Conservation (phyloP, 306 rosid species). For the Citrullus colocynthis region DNA sequence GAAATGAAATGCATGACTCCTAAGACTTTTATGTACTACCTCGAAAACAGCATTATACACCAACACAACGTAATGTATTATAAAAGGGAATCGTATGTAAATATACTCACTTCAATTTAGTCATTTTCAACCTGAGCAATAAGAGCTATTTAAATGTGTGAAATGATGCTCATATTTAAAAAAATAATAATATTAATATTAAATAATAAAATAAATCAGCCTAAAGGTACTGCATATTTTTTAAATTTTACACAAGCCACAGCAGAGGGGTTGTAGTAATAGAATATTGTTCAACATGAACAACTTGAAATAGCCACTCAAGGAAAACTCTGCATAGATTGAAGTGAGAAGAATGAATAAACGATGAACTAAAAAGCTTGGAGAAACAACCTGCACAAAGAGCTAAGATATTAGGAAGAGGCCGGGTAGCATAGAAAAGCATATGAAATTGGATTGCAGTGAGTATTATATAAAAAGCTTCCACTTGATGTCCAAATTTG, state of each 20-base stretch:
- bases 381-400: conserved; percentile 51
- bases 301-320: background rate
- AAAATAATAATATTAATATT: too few species aligned
- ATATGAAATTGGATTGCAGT: conserved; percentile 76
- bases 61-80: background rate
- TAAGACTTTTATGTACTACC: background rate
- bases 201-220: background rate
- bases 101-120: background rate
- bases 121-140: background rate
- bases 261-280: background rate
- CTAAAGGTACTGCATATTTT: background rate
- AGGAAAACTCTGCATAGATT: background rate
- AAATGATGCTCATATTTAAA: background rate
- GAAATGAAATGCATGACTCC: background rate
- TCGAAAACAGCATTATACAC: background rate
- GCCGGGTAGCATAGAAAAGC: conserved; percentile 81
- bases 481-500: conserved; percentile 80
- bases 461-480: conserved; percentile 66
- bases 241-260: background rate
- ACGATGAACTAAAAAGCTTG: conserved; percentile 5
- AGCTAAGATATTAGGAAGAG: conserved; percentile 78
- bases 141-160: background rate
- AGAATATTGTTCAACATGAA: background rate
- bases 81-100: background rate
- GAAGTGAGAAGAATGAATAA: background rate